Evolutionary conservation across 83 land plant genomes (phyloP).

Genomic region (Picea abies): DNA sequence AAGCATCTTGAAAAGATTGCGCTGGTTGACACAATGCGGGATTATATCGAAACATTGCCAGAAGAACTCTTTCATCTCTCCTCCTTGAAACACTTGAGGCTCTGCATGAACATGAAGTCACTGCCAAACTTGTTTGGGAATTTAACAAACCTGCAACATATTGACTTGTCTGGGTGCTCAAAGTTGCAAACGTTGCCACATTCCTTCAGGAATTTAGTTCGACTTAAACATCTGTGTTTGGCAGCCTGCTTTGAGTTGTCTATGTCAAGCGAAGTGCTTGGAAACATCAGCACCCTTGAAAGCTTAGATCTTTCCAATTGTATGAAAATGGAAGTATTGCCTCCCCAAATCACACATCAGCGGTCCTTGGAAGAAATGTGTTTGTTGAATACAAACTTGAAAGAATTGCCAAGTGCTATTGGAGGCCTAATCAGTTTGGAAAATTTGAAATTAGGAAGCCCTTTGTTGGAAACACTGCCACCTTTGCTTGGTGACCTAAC

Average conservation of each 20-base stretch:
- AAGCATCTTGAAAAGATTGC: not conserved
- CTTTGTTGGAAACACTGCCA: no score
- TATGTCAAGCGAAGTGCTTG: no score
- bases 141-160: not conserved
- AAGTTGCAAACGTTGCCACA: not conserved
- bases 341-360: no score
- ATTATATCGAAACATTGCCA: not conserved
- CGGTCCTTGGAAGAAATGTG: no score
- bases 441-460: no score
- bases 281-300: no score
- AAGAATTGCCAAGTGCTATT: no score
- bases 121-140: not conserved
- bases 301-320: no score
- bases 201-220: not conserved
- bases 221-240: not conserved
- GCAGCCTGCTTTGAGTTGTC: not conserved
- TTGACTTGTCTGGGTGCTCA: not conserved
- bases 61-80: not conserved
- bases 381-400: no score
- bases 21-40: not conserved
- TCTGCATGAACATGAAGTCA: not conserved
- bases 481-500: no score
- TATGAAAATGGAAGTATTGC: no score
- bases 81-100: not conserved
- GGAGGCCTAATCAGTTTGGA: no score